Evolutionary conservation across 148 eudicot genomes (phyloP), one percentile per base, ranked within the genome.

Genomic region (Polygonum aviculare): DNA sequence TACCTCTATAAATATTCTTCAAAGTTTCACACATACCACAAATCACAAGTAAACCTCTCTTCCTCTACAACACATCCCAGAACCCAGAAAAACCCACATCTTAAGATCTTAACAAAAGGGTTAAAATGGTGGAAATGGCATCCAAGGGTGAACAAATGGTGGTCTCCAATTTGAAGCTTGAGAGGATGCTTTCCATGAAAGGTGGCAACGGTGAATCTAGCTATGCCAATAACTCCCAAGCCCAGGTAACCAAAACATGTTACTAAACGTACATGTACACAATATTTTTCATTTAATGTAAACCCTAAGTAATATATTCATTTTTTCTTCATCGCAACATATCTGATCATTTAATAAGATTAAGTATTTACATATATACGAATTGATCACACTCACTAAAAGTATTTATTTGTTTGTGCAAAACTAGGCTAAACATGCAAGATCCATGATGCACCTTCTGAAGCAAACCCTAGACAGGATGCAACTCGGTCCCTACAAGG

Each of bases 191-290:
- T n/a, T 88, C 96, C 89, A 94, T 94, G 98, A 94, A 90, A 82
- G 98, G 98, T 54, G 98, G 98, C 73, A 87, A 92, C 36, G 98
- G 93, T 51, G 96, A 92, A 77, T 84, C 91, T 35, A 94, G 98
- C 83, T 94, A 94, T 79, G 93, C 88, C 72, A 94, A 92, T 78
- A 94, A 94, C 82, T 92, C 93, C 47, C 98, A 94, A 87, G 98
- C 97, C 35, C 98, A 94, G 98, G 98, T 94, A 54, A 19, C 9
- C 47, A 44, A 44, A 7, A 4, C 3, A 39, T 39, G 41, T 39
- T 39, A 39, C 41, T 39, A 39, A 39, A 39, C 41, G 41, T 39
- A 39, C 41, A 2, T 39, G 41, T 39, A 39, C 3, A 39, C 41
- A 39, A 39, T 39, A 39, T 39, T 39, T 39, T 39, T 39, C 41